Evolutionary conservation across 2,329 filamentous ascomycete genomes (phyloP), one percentile per base, ranked within the genome.

Genomic region (Lecanicillium sp.): DNA sequence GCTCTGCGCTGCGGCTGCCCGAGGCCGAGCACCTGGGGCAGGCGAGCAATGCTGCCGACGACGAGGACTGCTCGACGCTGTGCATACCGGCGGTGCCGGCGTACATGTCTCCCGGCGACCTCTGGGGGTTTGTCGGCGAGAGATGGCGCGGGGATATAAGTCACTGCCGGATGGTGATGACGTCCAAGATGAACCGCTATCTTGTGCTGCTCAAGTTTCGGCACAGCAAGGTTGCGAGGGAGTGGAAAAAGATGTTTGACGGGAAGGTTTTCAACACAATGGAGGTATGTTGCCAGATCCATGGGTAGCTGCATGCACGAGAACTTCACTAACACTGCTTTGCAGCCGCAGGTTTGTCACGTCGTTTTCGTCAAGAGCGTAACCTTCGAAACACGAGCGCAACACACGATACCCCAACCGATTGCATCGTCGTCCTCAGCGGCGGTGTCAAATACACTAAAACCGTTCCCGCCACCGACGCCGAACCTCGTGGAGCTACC

Each of bases 131-230:
- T 58, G 80, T 97, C 5, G 93, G 93, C 3, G 87, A 95, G 62
- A 82, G 83, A 61, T 95, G 91, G 64, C 80, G 87, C 62, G 81
- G 86, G 50, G 79, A 90, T 51, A 88, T 98, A 50, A 93, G 86
- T 58, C 93, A 98, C 69, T 95, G 95, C 62, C 78, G 93, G 45
- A 89, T 98, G 80, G 87, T 98, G 48, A 84, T 90, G 73, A 97
- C 93, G 1, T 86, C 85, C 46, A 78, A 84, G 54, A 84, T 89
- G 64, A 96, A 94, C 65, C 81, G 90, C 52, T 97, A 97, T 69
- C 86, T 98, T 74, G 91, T 95, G 21, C 73, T 98, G 52, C 86
- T 98, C 79, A 96, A 95, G 68, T 96, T 97, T 62, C 79, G 88
- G 40, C 83, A 86, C 54, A 78, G 79, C 24, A 79, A 78, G 58